Percentiles rank a stretch among this genome's conserved stretches.
phyloP scores from a whole-genome alignment of 495 filamentous ascomycete species.

The Aspergillus asperescens region DNA sequence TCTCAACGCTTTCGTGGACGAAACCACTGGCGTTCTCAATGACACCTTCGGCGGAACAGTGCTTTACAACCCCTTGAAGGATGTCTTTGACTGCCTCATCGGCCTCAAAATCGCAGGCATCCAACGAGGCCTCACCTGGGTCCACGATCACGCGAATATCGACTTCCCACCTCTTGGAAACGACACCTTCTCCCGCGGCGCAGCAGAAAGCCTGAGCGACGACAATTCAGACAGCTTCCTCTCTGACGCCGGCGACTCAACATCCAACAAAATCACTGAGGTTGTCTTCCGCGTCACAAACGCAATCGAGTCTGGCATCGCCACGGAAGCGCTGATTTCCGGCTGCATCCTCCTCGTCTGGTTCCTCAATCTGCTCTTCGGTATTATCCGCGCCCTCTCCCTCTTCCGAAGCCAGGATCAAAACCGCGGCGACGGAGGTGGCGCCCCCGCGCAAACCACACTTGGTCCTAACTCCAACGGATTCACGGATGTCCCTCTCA shows the following conservation, averaged over 20 bases:
- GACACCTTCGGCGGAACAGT: slow-evolving; percentile 74
- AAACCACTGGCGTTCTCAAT: slow-evolving; percentile 66
- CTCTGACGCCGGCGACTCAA: slow-evolving; percentile 58
- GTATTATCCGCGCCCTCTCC: slow-evolving; percentile 58
- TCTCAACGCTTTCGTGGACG: slow-evolving; percentile 71
- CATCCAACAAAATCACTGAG: slow-evolving; percentile 73
- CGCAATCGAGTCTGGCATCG: slow-evolving; percentile 58
- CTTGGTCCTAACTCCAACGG: slow-evolving; percentile 13
- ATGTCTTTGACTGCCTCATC: slow-evolving; percentile 70
- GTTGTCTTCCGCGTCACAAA: slow-evolving; percentile 62
- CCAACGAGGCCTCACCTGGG: slow-evolving; percentile 83
- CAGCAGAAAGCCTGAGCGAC: slow-evolving; percentile 53
- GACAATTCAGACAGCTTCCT: slow-evolving; percentile 63
- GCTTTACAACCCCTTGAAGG: slow-evolving; percentile 65
- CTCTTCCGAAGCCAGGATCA: slow-evolving; percentile 39
- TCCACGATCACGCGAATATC: slow-evolving; percentile 77
- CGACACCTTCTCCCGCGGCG: slow-evolving; percentile 79
- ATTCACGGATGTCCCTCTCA: slow-evolving; percentile 33
- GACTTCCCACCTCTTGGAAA: slow-evolving; percentile 71
- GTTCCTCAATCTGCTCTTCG: slow-evolving; percentile 69
- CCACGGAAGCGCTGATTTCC: slow-evolving; percentile 72
- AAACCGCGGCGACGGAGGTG: slow-evolving; percentile 45
- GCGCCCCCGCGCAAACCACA: slow-evolving; percentile 21
- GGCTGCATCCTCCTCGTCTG: slow-evolving; percentile 64
- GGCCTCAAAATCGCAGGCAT: slow-evolving; percentile 69